Percentiles rank a stretch among this genome's conserved stretches.
Evolutionary conservation across 2,329 filamentous ascomycete genomes (phyloP).

Genomic region (Cadophora gregata): DNA sequence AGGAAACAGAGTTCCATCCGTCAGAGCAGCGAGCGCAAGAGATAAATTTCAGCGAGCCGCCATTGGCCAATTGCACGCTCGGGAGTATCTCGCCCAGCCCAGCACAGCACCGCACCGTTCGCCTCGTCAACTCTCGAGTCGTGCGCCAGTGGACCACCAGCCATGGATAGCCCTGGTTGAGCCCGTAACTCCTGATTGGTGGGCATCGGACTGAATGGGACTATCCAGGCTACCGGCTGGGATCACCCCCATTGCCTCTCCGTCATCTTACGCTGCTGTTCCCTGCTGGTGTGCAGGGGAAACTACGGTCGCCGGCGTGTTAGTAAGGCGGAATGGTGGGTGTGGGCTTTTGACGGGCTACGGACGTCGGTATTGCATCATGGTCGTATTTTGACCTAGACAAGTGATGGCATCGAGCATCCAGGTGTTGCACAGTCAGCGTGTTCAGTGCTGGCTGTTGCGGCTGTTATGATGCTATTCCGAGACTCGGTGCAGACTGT

Average conservation of each 20-base stretch:
- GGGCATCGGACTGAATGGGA: not conserved
- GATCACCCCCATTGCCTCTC: slow-evolving; percentile 7
- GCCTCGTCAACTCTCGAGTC: slow-evolving; percentile 16
- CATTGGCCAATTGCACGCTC: slow-evolving; percentile 3
- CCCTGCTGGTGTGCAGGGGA: slow-evolving; percentile 4
- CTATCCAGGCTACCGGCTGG: not conserved
- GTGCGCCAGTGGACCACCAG: not conserved
- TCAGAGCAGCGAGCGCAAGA: not conserved
- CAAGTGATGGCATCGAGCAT: not conserved
- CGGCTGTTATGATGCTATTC: slow-evolving; percentile 2
- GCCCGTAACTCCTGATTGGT: not conserved
- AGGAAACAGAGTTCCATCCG: not conserved
- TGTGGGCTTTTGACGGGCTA: not conserved
- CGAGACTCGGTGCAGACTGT: slow-evolving; percentile 6
- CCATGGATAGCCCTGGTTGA: not conserved
- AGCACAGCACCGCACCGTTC: slow-evolving; percentile 9
- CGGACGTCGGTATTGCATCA: not conserved
- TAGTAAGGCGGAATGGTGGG: slow-evolving; percentile 7
- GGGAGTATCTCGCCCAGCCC: not conserved
- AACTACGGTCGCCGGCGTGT: not conserved
- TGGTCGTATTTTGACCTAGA: not conserved
- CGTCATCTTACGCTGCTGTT: slow-evolving; percentile 20
- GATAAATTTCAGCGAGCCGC: slow-evolving; percentile 1
- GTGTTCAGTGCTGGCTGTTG: not conserved
- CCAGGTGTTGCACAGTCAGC: not conserved